phyloP scores from a whole-genome alignment of 768 basidiomycete genomes.

The Agrocybe praecox region DNA sequence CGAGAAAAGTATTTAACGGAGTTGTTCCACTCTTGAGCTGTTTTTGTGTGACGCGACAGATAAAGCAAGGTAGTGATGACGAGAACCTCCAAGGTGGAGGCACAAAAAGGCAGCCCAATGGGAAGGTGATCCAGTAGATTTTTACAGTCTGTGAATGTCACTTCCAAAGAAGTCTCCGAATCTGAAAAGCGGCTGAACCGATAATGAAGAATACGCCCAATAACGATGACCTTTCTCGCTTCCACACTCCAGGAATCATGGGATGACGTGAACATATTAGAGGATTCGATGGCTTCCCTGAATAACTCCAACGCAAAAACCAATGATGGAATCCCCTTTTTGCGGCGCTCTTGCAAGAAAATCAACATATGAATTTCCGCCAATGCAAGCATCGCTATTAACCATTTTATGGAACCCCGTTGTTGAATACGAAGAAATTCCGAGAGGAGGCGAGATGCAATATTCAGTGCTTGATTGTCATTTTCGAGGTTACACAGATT shows the following conservation, averaged over 20 bases:
- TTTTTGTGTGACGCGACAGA: not conserved
- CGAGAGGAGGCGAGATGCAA: not conserved
- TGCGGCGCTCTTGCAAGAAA: not conserved
- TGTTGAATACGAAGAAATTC: slow-evolving; percentile 8
- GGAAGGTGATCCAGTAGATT: slow-evolving; percentile 8
- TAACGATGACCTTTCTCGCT: slow-evolving; percentile 4
- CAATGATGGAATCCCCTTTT: not conserved
- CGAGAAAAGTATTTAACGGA: not conserved
- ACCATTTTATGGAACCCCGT: slow-evolving; percentile 3
- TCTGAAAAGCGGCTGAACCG: slow-evolving; percentile 6
- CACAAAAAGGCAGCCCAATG: slow-evolving; percentile 2
- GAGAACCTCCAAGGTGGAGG: slow-evolving; percentile 8
- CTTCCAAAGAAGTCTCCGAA: not conserved
- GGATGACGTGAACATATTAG: not conserved
- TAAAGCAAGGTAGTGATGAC: not conserved
- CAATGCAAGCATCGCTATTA: slow-evolving; percentile 8
- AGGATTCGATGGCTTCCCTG: slow-evolving; percentile 5
- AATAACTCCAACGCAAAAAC: slow-evolving; percentile 10
- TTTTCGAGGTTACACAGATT: slow-evolving; percentile 1
- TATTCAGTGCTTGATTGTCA: not conserved
- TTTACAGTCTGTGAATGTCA: not conserved
- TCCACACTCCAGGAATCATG: not conserved
- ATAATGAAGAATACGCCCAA: slow-evolving; percentile 11
- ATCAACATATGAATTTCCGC: not conserved
- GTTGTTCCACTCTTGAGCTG: slow-evolving; percentile 1